phyloP scores from a whole-genome alignment of 331 rosid genomes.

The Quercus tomentella region DNA sequence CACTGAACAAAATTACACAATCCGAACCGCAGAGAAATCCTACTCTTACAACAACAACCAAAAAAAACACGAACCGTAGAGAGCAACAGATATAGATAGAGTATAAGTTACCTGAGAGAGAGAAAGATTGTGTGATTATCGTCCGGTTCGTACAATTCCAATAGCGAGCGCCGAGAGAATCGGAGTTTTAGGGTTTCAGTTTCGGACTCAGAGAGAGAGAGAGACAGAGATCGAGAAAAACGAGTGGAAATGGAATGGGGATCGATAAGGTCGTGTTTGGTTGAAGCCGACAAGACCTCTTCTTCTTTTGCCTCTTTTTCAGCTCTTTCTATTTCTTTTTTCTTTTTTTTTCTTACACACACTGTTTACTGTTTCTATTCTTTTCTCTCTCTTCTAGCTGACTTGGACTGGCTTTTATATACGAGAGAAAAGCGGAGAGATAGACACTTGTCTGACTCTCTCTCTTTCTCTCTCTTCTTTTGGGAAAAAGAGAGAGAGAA shows the following conservation, averaged over 20 bases:
- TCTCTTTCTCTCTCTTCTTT: not conserved
- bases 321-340: slow-evolving; percentile 8
- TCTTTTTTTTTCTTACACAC: not conserved
- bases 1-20: not conserved
- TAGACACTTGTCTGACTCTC: not conserved
- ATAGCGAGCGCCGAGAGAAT: not conserved
- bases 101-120: not conserved
- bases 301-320: slow-evolving; percentile 27
- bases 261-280: slow-evolving; percentile 89
- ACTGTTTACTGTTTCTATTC: not conserved
- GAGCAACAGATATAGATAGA: not conserved
- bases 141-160: not conserved
- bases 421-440: not conserved
- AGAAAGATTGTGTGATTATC: no score
- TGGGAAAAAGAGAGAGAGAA: no score
- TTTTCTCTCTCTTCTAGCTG: not conserved
- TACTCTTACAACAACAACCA: not conserved
- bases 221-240: slow-evolving; percentile 17
- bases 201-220: slow-evolving; percentile 12
- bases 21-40: not conserved
- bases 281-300: slow-evolving; percentile 81
- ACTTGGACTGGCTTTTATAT: not conserved
- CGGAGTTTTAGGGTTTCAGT: not conserved
- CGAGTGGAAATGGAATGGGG: slow-evolving; percentile 16
- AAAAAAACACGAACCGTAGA: not conserved